Conservation (phyloP, 1,284 basidiomycete genomes). For the Papiliotrema nemorosa region DNA sequence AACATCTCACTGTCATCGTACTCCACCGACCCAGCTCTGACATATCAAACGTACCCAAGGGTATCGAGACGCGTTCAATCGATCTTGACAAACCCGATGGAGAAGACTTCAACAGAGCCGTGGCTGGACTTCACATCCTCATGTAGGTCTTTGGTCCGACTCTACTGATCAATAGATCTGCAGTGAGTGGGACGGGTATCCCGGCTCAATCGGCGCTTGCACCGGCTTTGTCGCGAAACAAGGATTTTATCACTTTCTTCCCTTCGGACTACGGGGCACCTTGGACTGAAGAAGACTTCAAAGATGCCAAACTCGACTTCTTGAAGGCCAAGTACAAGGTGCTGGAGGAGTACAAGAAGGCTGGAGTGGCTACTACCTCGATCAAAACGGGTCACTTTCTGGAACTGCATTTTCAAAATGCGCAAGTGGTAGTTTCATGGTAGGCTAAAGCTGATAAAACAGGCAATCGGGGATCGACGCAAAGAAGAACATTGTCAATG, state of each 20-base stretch:
- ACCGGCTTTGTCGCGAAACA: slow-evolving; percentile 5
- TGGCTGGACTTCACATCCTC: background rate
- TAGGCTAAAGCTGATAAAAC: background rate
- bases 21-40: slow-evolving; percentile 12
- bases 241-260: slow-evolving; percentile 2
- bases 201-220: slow-evolving; percentile 9
- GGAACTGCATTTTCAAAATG: background rate
- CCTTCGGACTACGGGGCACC: slow-evolving; percentile 1
- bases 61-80: slow-evolving; percentile 8
- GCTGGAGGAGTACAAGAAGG: background rate
- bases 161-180: slow-evolving; percentile 9
- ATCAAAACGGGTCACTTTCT: slow-evolving; percentile 1
- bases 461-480: background rate
- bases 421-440: slow-evolving; percentile 2
- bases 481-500: background rate
- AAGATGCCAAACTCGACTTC: background rate
- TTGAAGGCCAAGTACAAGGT: slow-evolving; percentile 3
- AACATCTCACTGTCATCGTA: slow-evolving; percentile 10
- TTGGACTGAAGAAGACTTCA: background rate
- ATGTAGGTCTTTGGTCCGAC: background rate
- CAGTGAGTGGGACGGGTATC: slow-evolving; percentile 5
- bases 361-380: background rate
- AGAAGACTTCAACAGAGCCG: background rate
- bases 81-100: slow-evolving; percentile 1
- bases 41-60: slow-evolving; percentile 9